Percentiles rank a stretch among this genome's conserved stretches.
phyloP scores from a whole-genome alignment of 768 basidiomycete genomes.

The Rhodosporidiobolus sp. region DNA sequence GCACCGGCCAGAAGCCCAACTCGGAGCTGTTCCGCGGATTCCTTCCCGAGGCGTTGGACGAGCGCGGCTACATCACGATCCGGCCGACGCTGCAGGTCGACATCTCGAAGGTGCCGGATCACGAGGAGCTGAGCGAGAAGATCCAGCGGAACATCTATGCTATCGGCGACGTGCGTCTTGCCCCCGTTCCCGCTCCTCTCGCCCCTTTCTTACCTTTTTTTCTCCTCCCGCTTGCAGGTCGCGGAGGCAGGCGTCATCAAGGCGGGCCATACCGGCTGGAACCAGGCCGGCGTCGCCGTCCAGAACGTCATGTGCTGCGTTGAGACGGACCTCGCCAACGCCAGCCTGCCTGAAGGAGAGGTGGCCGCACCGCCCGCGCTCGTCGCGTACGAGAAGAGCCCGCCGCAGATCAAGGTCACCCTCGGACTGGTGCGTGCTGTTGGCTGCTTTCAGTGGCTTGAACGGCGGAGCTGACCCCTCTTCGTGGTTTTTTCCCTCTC shows the following conservation, averaged over 20 bases:
- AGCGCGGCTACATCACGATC: constrained; percentile 38
- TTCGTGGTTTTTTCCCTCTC: background rate
- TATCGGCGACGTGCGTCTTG: constrained; percentile 41
- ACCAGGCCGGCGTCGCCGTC: constrained; percentile 39
- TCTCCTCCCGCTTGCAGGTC: constrained; percentile 1
- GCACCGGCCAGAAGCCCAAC: constrained; percentile 46
- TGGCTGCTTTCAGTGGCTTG: background rate
- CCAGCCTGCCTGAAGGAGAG: background rate
- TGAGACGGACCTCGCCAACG: constrained; percentile 18
- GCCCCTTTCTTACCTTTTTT: background rate
- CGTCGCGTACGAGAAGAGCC: constrained; percentile 28
- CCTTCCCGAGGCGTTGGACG: constrained; percentile 36
- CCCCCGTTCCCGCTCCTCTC: background rate
- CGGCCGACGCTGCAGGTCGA: constrained; percentile 39
- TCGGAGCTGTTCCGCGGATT: constrained; percentile 35
- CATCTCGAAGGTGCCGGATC: background rate
- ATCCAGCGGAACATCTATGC: constrained; percentile 38
- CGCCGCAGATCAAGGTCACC: constrained; percentile 41
- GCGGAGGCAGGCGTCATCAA: constrained; percentile 43
- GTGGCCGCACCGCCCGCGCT: background rate
- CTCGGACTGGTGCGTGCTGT: constrained; percentile 35
- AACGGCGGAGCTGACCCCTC: background rate
- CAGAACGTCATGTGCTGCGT: constrained; percentile 38
- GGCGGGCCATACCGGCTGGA: constrained; percentile 45
- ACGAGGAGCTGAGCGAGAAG: constrained; percentile 13